Base-by-base conservation (phyloP, 2,329 filamentous ascomycete genomes). In the Ploettnerulaceae sp. region DNA sequence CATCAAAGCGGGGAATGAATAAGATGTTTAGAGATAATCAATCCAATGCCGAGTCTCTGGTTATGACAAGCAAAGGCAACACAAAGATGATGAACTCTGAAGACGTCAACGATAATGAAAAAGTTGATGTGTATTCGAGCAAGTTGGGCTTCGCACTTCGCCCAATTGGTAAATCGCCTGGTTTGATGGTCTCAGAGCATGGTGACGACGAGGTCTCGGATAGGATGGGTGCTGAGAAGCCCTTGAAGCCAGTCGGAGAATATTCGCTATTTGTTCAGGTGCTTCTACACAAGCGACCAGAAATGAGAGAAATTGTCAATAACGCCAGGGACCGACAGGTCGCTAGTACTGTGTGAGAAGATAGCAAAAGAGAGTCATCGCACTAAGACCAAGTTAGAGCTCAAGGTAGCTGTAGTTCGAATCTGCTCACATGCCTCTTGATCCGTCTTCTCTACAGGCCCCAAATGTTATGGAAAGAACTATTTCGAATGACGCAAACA, bases 221-320 rank as follows among this genome's bases (percentile, higher is more conserved):
- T 18, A 22, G 21, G 4, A 44, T 40, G 40, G 40, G 34, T 11
- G 40, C 31, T 14, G 46, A 48, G 26, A 33, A 38, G 22, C n/a
- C 6, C 33, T 32, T 26, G 5, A 42, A 43, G 7, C 49, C 48
- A 20, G 15, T n/a, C 6, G 52, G 52, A 14, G 24, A 49, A 15
- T 57, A 59, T 12, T 53, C 48, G 5, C 33, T 42, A 7, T 56
- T 55, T 22, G 54, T 60, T 3, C 24, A 46, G 18, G 45, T 25
- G 3, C 38, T 59, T 20, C 45, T 60, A 26, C 24, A 32, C 6
- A 49, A 34, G 12, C 45, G 29, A 4, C 38, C 49, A 14, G 51
- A 56, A 22, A 57, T 58, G 57, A 57, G 25, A 7, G 49, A 52
- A 15, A 22, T 54, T 18, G 49, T 60, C 14, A 54, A 57, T 31